Evolutionary conservation across 1,139 yeast genomes (phyloP), one percentile per base, ranked within the genome.

Genomic region (Blastobotrys raffinosifermentans): DNA sequence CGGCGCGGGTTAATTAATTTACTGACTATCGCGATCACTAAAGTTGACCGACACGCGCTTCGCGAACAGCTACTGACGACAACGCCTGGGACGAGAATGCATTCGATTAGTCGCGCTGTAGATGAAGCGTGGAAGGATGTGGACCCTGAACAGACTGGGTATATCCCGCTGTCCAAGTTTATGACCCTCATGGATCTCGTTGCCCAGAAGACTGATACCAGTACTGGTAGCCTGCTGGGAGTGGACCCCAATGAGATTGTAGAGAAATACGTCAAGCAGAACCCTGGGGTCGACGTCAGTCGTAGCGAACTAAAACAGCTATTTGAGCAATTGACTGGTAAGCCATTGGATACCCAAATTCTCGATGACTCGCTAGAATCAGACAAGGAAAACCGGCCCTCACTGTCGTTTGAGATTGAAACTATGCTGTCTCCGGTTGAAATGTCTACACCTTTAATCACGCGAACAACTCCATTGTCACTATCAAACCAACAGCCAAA

Each of bases 291-390:
- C 20, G 30, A 26, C 18, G 14, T 39, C 16, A 19, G 30, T 7
- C 26, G 37, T 2, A 27, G 26, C 4, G 43, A 39, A 19, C 36
- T 39, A 31, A 33, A 29, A n/a, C 33, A 34, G 13, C 20, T 39
- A 16, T 39, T 39, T 23, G 20, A 17, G 8, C n/a, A 13, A 9
- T 25, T 31, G 3, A 35, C 41, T 2, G 38, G 38, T n/a, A 33
- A 30, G 16, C 35, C 34, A 23, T 30, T 37, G 15, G 25, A 37
- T 25, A 37, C 33, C 9, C 22, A 35, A 29, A 36, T 35, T 30
- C 11, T 25, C 9, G 31, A 22, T 18, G 18, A 26, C 2, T 20
- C 19, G 3, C 21, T 2, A 10, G 19, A 9, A 9, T n/a, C n/a
- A n/a, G n/a, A n/a, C n/a, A n/a, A n/a, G n/a, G n/a, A n/a, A n/a